Evolutionary conservation across 1,284 basidiomycete genomes (phyloP).

Genomic region (Mrakiaceae sp.): DNA sequence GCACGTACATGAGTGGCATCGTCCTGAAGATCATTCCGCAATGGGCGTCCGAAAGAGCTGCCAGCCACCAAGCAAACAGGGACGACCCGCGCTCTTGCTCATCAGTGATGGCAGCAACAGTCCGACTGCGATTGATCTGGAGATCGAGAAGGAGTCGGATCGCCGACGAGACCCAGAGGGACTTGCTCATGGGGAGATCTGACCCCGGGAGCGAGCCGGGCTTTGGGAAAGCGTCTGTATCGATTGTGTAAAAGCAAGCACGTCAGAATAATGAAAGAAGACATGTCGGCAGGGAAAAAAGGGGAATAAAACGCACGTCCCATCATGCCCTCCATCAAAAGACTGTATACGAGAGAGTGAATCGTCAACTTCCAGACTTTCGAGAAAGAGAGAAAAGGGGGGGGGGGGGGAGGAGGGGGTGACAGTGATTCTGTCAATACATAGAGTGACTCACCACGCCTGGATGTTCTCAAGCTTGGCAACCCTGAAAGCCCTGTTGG

Average conservation of each 20-base stretch:
- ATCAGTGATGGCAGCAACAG: conserved; percentile 1
- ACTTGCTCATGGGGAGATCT: conserved; percentile 1
- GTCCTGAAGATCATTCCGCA: conserved; percentile 50
- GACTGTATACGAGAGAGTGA: neutral
- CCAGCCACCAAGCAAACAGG: conserved; percentile 65
- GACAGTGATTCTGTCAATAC: no score
- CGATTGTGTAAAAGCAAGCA: neutral
- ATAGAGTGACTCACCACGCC: conserved; percentile 16
- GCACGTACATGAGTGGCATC: conserved; percentile 51
- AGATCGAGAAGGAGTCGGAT: conserved; percentile 15
- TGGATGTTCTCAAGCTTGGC: conserved; percentile 64
- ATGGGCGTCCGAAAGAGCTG: conserved; percentile 49
- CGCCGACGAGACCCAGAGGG: conserved; percentile 10
- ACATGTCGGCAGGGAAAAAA: neutral
- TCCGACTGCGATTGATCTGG: conserved; percentile 4
- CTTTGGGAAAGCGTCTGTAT: neutral
- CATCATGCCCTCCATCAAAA: conserved; percentile 28
- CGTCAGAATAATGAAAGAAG: neutral
- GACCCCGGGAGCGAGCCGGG: neutral
- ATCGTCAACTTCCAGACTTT: neutral
- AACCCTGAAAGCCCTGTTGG: conserved; percentile 67
- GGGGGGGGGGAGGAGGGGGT: no score
- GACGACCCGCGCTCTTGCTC: conserved; percentile 7
- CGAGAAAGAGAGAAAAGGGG: neutral
- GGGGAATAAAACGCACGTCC: conserved; percentile 26